Percentiles rank a stretch among this genome's conserved stretches.
Evolutionary conservation across 305 asterid species (phyloP).

Genomic region (Salvia sclarea): DNA sequence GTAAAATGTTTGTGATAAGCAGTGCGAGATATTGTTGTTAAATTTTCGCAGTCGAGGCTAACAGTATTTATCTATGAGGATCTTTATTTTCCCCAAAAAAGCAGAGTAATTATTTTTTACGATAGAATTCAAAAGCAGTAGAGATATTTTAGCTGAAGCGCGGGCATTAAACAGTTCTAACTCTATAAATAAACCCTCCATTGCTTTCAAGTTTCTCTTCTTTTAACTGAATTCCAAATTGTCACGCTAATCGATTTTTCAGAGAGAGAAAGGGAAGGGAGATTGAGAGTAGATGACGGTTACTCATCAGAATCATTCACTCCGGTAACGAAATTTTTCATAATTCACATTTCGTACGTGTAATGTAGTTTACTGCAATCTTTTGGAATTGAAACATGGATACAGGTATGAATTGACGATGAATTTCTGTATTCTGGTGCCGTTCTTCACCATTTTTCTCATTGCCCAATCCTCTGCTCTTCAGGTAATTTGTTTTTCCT

Average conservation of each 20-base stretch:
- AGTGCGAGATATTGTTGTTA: neutral
- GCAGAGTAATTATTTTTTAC: neutral
- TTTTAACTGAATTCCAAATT: slow-evolving; percentile 10
- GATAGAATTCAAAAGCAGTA: neutral
- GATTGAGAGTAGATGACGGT: slow-evolving; percentile 17
- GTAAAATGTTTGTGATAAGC: neutral
- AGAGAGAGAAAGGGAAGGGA: slow-evolving; percentile 32
- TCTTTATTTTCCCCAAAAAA: neutral
- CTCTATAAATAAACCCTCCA: slow-evolving; percentile 8
- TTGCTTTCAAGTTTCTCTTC: neutral
- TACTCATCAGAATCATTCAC: slow-evolving; percentile 13
- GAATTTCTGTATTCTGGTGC: slow-evolving; percentile 31
- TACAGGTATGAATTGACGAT: slow-evolving; percentile 35
- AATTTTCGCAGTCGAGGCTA: neutral
- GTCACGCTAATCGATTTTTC: slow-evolving; percentile 20
- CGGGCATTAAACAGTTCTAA: slow-evolving; percentile 25
- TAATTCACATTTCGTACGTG: slow-evolving; percentile 2
- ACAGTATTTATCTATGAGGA: neutral
- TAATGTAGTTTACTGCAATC: neutral
- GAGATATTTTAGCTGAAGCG: slow-evolving; percentile 7
- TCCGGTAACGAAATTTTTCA: slow-evolving; percentile 21
- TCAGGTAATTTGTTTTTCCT: slow-evolving; percentile 35
- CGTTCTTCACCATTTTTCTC: slow-evolving; percentile 39
- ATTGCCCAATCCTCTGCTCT: slow-evolving; percentile 41
- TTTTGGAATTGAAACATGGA: slow-evolving; percentile 14